A percentile compares a stretch with the other conserved stretches of the same genome.
These are phyloP conservation scores for Cystobasidium onofrii DNA, from an alignment of 768 basidiomycete genomes.

Conservation along the genomic window DNA sequence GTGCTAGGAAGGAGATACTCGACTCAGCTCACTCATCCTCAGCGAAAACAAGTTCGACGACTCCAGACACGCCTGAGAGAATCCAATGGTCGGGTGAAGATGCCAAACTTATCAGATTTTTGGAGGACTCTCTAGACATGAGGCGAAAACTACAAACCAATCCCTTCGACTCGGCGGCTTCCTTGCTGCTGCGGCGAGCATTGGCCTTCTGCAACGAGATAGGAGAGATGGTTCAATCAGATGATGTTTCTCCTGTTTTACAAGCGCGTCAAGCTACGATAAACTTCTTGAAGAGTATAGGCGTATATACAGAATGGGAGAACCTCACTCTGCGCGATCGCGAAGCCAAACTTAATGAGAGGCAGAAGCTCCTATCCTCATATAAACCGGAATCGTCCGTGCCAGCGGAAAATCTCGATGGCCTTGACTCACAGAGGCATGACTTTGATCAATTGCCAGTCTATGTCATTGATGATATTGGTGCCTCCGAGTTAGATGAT, in stretches of 20 bases:
- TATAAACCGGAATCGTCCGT: slow-evolving; percentile 3
- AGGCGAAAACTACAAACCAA: slow-evolving; percentile 53
- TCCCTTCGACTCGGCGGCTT: slow-evolving; percentile 55
- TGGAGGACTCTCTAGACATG: slow-evolving; percentile 42
- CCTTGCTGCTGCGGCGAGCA: slow-evolving; percentile 49
- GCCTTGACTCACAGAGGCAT: slow-evolving; percentile 63
- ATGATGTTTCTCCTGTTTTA: slow-evolving; percentile 17
- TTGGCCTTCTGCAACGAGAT: neutral
- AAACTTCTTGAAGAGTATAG: slow-evolving; percentile 59
- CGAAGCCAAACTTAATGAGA: slow-evolving; percentile 41
- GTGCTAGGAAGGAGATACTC: neutral
- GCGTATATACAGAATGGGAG: slow-evolving; percentile 73
- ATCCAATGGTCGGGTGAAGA: slow-evolving; percentile 40
- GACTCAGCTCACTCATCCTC: neutral
- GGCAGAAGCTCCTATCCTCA: neutral
- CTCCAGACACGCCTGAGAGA: slow-evolving; percentile 32
- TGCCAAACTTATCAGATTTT: slow-evolving; percentile 41
- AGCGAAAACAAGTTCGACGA: neutral
- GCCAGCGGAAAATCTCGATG: slow-evolving; percentile 50
- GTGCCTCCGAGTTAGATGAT: slow-evolving; percentile 84
- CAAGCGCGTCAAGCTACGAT: slow-evolving; percentile 44
- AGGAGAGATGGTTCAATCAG: neutral
- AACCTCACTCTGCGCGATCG: slow-evolving; percentile 52
- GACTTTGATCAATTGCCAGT: slow-evolving; percentile 76
- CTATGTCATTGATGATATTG: slow-evolving; percentile 74